Conservation (phyloP, 495 filamentous ascomycete genomes). For the Penicillium herquei region DNA sequence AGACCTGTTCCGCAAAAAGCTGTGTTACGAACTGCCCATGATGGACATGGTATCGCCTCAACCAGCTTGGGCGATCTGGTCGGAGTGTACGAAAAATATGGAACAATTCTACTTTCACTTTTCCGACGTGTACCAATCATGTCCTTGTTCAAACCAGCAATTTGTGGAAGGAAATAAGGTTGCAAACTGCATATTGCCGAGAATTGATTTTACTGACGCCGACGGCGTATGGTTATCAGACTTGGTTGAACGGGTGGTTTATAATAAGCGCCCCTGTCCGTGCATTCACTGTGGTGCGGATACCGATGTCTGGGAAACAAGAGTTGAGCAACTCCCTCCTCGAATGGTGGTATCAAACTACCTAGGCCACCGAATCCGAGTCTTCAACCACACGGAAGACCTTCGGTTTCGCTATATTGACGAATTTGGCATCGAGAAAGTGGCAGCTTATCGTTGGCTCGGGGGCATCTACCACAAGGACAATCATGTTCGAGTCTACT, state of each 20-base stretch:
- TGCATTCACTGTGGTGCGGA: neutral
- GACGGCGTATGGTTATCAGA: neutral
- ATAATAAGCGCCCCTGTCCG: neutral
- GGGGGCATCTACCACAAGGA: conserved; percentile 38
- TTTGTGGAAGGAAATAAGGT: neutral
- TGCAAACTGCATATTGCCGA: neutral
- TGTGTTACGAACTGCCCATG: conserved; percentile 1
- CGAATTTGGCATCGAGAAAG: neutral
- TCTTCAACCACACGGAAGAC: conserved; percentile 31
- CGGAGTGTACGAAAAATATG: conserved; percentile 20
- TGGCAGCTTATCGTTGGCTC: conserved; percentile 40
- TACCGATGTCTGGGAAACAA: neutral
- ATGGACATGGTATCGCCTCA: conserved; percentile 6
- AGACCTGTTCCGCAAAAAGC: conserved; percentile 17
- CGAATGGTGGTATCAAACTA: conserved; percentile 29
- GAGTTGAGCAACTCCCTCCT: conserved; percentile 25
- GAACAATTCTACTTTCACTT: conserved; percentile 23
- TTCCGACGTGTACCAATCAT: neutral
- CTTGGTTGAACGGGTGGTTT: neutral
- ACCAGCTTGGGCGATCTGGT: conserved; percentile 24
- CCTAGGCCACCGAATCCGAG: neutral
- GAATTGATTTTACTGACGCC: neutral
- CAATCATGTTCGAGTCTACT: conserved; percentile 30
- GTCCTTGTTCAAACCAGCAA: neutral
- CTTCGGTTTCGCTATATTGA: conserved; percentile 26